Evolutionary conservation across 2,329 filamentous ascomycete genomes (phyloP), one percentile per base, ranked within the genome.

Genomic region (Fusarium nodosum): DNA sequence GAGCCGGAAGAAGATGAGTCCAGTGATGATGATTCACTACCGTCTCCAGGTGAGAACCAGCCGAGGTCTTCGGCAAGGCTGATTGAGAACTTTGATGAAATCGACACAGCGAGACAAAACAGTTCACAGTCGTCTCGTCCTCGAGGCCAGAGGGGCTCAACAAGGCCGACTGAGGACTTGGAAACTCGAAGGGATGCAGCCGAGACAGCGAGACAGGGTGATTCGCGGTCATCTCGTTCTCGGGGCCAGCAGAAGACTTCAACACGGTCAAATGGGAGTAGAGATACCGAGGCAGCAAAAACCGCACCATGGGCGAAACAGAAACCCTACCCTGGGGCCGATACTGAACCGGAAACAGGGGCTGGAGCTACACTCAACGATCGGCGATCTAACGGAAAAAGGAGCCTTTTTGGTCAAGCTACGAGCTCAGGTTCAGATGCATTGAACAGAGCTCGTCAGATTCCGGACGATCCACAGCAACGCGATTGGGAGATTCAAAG

Each of bases 401-500:
- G 22, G 65, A 5, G 46, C 68, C n/a, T 74, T 70, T 46, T 62
- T 42, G 8, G n/a, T 45, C 18, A 50, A 56, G 11, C 38, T 54
- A 7, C 46, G 54, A 11, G 16, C 31, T 34, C 36, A 9, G 53
- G 45, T 34, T 30, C 33, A 30, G 60, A 34, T 7, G 57, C 52
- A 11, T 65, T 68, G n/a, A 44, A 58, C 8, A 61, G 51, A 44
- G 54, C 22, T 9, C 30, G 34, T 11, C 48, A 33, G 1, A 69
- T 62, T 12, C 63, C 65, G 3, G 42, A 34, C 12, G 66, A 72
- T 20, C 38, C 57, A 7, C 34, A 39, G 36, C 72, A 71, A 47
- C 68, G 62, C 4, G 68, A 69, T 33, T 33, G 16, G 7, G 54
- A 56, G 1, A 75, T 75, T 7, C 72, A 74, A 34, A 60, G 51